These are phyloP conservation scores for Cucurbita maxima DNA, from an alignment of 306 rosid species.

Conservation along the genomic window DNA sequence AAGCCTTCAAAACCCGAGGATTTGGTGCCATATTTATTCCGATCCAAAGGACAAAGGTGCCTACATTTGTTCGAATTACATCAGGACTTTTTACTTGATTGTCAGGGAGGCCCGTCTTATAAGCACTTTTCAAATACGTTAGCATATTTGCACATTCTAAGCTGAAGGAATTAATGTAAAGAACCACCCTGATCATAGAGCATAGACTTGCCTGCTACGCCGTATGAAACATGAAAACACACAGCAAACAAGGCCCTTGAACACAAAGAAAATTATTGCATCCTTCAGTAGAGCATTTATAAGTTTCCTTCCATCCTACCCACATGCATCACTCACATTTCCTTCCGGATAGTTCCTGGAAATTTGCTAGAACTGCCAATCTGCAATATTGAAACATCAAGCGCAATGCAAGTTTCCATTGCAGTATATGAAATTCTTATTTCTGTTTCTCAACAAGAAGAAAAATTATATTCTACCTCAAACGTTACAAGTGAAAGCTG, in stretches of 20 bases:
- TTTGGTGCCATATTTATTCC: constrained; percentile 45
- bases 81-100: background rate
- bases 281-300: background rate
- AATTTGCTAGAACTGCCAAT: background rate
- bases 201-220: background rate
- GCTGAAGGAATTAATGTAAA: background rate
- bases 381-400: constrained; percentile 1
- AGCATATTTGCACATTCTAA: background rate
- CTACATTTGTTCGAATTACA: background rate
- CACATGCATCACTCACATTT: background rate
- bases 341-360: background rate
- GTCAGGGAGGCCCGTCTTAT: background rate
- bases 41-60: background rate
- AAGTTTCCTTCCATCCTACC: background rate
- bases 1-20: constrained; percentile 44
- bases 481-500: background rate
- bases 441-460: background rate
- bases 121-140: background rate
- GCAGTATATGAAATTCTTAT: background rate
- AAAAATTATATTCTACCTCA: background rate
- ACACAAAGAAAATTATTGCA: background rate
- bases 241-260: background rate
- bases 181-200: background rate
- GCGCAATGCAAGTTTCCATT: background rate
- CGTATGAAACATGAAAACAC: background rate